Evolutionary conservation across 345 rosid genomes (phyloP), one percentile per base, ranked within the genome.

Genomic region (Melaleuca alternifolia): DNA sequence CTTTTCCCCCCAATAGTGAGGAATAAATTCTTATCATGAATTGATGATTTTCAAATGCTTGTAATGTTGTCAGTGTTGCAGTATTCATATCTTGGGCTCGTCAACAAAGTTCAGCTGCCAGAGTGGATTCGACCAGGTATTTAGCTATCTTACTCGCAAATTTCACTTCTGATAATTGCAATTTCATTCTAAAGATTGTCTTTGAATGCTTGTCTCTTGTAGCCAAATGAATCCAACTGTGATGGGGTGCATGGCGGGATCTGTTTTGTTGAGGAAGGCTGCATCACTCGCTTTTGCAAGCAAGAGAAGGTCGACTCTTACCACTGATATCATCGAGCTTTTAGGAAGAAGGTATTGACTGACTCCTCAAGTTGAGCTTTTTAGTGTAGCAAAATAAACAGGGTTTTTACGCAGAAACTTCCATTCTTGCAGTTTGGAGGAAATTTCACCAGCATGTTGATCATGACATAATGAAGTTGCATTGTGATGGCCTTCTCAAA

Each of bases 1-100:
- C 79, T 10, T 8, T 18, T 37, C 6, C 23, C n/a, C 76, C 77
- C 48, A 18, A 33, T 12, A 71, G 79, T 10, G 11, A 18, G 48
- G 79, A 71, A 24, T 71, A 71, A 71, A 18, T 37, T 18, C 2
- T 37, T 18, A 9, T 16, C 18, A 24, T 71, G 26, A 48, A 37
- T 71, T 37, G 48, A 71, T 0, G 1, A 37, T 44, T 75, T 23
- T 46, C 65, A 37, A 41, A 76, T 18, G 50, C 37, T 46, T 28
- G n/a, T 46, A 23, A 30, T 85, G 85, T 46, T 88, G 86, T 84
- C 92, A 96, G 99, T 86, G 98, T 97, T 50, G 97, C 98, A 3
- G 98, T 97, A 86, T 96, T 95, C 90, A 48, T 95, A 51, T 94
- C 98, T 44, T 97, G 99, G 99, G 98, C 99, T 21, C 91, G 91